Base-by-base conservation (phyloP, 306 rosid genomes). In the Argentina anserina region DNA sequence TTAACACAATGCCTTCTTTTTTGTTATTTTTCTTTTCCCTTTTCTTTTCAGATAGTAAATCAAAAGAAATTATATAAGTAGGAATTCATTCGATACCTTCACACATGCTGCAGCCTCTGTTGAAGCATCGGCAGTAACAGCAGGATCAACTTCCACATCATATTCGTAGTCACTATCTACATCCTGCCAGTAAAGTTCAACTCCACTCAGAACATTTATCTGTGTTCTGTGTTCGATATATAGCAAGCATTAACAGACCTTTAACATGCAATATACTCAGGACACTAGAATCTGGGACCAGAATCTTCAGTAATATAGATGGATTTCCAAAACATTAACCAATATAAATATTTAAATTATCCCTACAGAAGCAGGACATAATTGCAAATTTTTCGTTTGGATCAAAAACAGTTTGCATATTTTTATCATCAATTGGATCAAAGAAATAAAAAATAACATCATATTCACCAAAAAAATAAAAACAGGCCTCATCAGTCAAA, bases 81-180 rank as follows among this genome's bases (percentile, higher is more conserved):
- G n/a, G 12, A 13, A 65, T n/a, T 53, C 36, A 65, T 50, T 63
- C 14, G 4, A 66, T 58, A 89, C 98, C 95, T 94, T 94, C 84
- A 81, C 93, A 67, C 84, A 94, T 50, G 99, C 99, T 40, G 93
- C 80, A 70, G 96, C 87, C 88, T 94, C 96, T 36, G 81, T 67
- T 52, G 77, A 73, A 80, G 87, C 70, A 71, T 94, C 97, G 56
- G 40, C 72, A 70, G 69, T 84, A 50, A 84, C 79, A 36, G 85
- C 52, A 73, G 99, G 96, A 59, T 58, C 47, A 21, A 82, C 77
- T 76, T 91, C 96, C 72, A 88, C 40, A 60, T 94, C 96, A 82
- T 67, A 86, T 42, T 94, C 99, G 34, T 88, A 64, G 76, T 94
- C 99, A 76, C 98, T 91, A 20, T 94, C 91, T 83, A 89, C 91